Evolutionary conservation across 805 yeast species (phyloP), one percentile per base, ranked within the genome.

Genomic region (Wickerhamiella spandovensis): DNA sequence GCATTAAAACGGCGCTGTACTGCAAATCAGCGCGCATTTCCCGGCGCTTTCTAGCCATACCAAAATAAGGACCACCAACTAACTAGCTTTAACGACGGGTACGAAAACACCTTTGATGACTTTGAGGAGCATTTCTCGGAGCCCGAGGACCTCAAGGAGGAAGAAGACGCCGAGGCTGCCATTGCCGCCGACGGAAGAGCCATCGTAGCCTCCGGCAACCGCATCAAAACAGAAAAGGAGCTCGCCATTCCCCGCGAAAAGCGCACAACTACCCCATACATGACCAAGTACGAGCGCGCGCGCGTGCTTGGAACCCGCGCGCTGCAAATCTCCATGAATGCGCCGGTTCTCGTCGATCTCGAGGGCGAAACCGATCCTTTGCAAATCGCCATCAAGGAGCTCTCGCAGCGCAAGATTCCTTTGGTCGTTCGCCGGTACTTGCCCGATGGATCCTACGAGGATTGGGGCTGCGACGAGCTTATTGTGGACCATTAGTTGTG

Each of bases 301-400:
- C 79, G 99, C 71, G 87, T 92, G 54, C 76, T 92, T 61, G 99
- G 99, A 24, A 92, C 99, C 10, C 78, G 99, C 61, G 98, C 99
- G 1, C 72, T 92, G 56, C 99, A 92, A 68, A 90, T 92, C 61
- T 87, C 97, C 24, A 84, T 92, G 85, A 92, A 92, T 64, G 98
- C 99, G 1, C 98, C 98, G 1, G 97, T 92, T 2, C 76, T 92
- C 64, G 98, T 92, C 42, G 98, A 94, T 63, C 78, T 92, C 52
- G 99, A 92, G 70, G 98, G 98, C 63, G 99, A 94, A 67, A 94
- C 98, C 2, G 99, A 92, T 66, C 98, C 99, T 13, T 73, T 92
- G 64, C 96, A 89, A 67, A 92, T 92, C 55, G 97, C 99, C 53
- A 83, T 87, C 86, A 92, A 94, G 68, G 99, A 92, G 68, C 76